These are phyloP conservation scores for Torulaspora globosa DNA, from an alignment of 1,139 yeast species.

Conservation along the genomic window DNA sequence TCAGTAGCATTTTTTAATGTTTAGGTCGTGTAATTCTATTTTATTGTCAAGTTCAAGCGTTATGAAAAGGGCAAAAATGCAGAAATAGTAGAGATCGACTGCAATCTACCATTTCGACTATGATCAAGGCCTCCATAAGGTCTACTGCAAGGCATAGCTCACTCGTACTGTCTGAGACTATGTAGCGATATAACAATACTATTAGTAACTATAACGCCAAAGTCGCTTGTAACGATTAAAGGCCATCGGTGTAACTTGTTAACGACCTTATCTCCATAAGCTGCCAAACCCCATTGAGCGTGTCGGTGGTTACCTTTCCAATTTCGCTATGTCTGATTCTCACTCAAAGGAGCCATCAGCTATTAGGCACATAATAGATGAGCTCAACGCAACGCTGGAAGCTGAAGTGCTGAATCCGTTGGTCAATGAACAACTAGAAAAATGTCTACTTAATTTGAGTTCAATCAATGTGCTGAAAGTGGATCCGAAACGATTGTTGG, in stretches of 20 bases:
- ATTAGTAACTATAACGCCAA: neutral
- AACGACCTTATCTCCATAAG: neutral
- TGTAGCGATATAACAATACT: too few relatives aligned
- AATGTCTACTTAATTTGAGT: conserved; percentile 22
- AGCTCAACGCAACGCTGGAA: conserved; percentile 12
- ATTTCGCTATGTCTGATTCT: neutral
- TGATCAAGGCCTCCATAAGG: neutral
- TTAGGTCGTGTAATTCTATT: conserved; percentile 1
- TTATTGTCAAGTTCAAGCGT: neutral
- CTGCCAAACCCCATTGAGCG: neutral
- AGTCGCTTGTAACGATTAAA: conserved; percentile 1
- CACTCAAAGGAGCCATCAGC: neutral
- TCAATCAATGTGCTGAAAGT: conserved; percentile 13
- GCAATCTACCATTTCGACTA: neutral
- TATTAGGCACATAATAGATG: conserved; percentile 11
- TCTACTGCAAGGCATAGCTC: neutral
- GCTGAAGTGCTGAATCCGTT: conserved; percentile 9
- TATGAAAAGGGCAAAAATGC: neutral
- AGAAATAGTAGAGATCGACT: neutral
- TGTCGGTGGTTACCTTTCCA: neutral
- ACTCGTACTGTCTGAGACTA: too few relatives aligned
- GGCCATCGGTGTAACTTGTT: neutral
- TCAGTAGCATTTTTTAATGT: conserved; percentile 3
- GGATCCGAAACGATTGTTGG: conserved; percentile 20
- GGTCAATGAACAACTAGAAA: conserved; percentile 21